Evolutionary conservation across 768 basidiomycete genomes (phyloP).

Genomic region (Hypholoma sublateritium): DNA sequence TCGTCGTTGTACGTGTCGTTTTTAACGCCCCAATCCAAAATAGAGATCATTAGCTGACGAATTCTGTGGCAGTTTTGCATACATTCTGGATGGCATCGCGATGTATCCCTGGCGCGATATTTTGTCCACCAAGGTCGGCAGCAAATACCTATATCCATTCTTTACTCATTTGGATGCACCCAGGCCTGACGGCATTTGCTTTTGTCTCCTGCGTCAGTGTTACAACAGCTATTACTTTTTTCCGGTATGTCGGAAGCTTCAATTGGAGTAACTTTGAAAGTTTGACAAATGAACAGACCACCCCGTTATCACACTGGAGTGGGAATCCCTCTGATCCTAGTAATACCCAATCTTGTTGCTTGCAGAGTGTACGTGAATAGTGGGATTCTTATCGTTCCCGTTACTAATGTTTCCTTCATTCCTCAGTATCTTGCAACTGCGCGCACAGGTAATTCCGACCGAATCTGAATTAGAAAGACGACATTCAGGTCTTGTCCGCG

Average conservation of each 20-base stretch:
- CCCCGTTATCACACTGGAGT: slow-evolving; percentile 29
- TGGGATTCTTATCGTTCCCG: too few species aligned
- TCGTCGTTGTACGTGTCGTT: slow-evolving; percentile 29
- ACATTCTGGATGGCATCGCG: slow-evolving; percentile 22
- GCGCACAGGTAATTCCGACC: slow-evolving; percentile 33
- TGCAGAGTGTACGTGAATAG: slow-evolving; percentile 8
- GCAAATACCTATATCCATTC: neutral
- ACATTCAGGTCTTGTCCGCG: slow-evolving; percentile 28
- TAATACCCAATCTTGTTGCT: slow-evolving; percentile 36
- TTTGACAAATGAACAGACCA: slow-evolving; percentile 21
- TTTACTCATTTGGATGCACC: neutral
- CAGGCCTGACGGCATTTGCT: slow-evolving; percentile 34
- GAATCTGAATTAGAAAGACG: slow-evolving; percentile 29
- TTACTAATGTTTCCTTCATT: slow-evolving; percentile 23
- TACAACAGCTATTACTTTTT: slow-evolving; percentile 29
- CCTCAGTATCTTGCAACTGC: slow-evolving; percentile 39
- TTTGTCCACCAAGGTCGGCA: slow-evolving; percentile 36
- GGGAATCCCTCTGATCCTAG: slow-evolving; percentile 35
- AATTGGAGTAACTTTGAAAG: neutral
- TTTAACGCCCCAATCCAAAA: too few species aligned
- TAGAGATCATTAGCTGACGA: neutral
- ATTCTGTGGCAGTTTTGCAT: slow-evolving; percentile 25
- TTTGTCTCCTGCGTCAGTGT: slow-evolving; percentile 30
- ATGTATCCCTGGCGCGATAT: slow-evolving; percentile 33
- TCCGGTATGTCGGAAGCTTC: slow-evolving; percentile 24